A percentile compares a stretch with the other conserved stretches of the same genome.
These are phyloP conservation scores for Didymosphaeria variabile DNA, from an alignment of 2,329 filamentous ascomycete genomes.

Conservation along the genomic window DNA sequence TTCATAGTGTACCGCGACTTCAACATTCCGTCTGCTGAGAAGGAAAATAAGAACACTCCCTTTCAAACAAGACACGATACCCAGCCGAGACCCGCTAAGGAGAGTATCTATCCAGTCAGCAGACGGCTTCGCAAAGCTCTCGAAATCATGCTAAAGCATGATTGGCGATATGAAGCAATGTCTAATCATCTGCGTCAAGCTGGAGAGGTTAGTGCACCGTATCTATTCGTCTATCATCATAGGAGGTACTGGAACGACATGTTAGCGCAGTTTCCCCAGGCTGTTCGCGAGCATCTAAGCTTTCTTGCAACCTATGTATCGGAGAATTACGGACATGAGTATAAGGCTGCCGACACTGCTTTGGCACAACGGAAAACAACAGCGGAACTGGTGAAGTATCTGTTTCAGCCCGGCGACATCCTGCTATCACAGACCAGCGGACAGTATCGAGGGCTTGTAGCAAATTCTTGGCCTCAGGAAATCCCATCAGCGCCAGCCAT, in stretches of 20 bases:
- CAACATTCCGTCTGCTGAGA: background rate
- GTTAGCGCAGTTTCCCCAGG: constrained; percentile 3
- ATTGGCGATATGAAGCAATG: constrained; percentile 14
- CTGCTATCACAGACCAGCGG: constrained; percentile 11
- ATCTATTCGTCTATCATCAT: constrained; percentile 24
- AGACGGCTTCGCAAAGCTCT: constrained; percentile 12
- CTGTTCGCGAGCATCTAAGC: constrained; percentile 16
- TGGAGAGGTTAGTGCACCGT: constrained; percentile 21
- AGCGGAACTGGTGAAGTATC: constrained; percentile 16
- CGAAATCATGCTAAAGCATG: constrained; percentile 6
- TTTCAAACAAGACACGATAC: constrained; percentile 1
- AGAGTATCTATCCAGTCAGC: constrained; percentile 17
- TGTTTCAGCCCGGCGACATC: constrained; percentile 25
- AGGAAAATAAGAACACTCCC: background rate
- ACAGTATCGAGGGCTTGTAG: constrained; percentile 9
- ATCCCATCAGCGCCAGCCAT: background rate
- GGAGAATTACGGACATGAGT: constrained; percentile 19
- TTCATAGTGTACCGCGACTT: constrained; percentile 25
- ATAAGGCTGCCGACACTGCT: constrained; percentile 14
- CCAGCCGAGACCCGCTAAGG: constrained; percentile 9
- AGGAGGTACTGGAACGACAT: constrained; percentile 15
- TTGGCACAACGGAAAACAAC: constrained; percentile 17
- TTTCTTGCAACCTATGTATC: constrained; percentile 16
- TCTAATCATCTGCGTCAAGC: constrained; percentile 1
- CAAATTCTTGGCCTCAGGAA: constrained; percentile 19